Evolutionary conservation across 2,329 filamentous ascomycete species (phyloP), one percentile per base, ranked within the genome.

Genomic region (Alternaria arbusti): DNA sequence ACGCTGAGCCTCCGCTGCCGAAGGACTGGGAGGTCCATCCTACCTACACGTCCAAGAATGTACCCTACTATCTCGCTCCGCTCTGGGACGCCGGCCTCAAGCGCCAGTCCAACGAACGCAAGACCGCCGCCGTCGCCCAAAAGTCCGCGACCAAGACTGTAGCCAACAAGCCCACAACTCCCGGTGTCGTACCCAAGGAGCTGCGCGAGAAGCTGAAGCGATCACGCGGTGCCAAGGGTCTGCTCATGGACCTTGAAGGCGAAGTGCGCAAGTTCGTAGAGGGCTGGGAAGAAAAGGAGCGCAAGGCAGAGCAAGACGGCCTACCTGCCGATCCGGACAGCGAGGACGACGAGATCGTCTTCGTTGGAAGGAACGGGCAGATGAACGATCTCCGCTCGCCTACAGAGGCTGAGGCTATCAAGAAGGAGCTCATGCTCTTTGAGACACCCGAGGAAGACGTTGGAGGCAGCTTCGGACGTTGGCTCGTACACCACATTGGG

Each of bases 401-500:
- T 63, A 82, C 83, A 46, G 81, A 84, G 3, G 81, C 84, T 44
- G 83, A 86, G 45, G 83, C 88, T 65, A 65, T 87, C 55, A 86
- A 87, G 69, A 83, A 84, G 54, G 87, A 91, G 76, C 89, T 89
- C 68, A 84, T 97, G 82, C 86, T 98, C 9, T 94, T 97, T 78
- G 92, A 97, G 79, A 90, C 89, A 49, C 83, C 90, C 32, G 91
- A 89, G 15, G 89, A 91, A 60, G 93, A 94, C 72, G 89, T 90
- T 64, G 87, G 89, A 8, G 92, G 92, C 54, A 88, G 90, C 5
- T 97, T 97, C 83, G 94, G 92, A 70, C 91, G 95, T 67, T 98
- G 94, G 92, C 87, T 98, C 57, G 93, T 96, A 1, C 94, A 98
- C 80, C 91, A 92, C 61, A 94, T 98, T 67, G 95, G 93, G 10